Evolutionary conservation across 257 asterid genomes (phyloP), one percentile per base, ranked within the genome.

Genomic region (Striga asiatica): DNA sequence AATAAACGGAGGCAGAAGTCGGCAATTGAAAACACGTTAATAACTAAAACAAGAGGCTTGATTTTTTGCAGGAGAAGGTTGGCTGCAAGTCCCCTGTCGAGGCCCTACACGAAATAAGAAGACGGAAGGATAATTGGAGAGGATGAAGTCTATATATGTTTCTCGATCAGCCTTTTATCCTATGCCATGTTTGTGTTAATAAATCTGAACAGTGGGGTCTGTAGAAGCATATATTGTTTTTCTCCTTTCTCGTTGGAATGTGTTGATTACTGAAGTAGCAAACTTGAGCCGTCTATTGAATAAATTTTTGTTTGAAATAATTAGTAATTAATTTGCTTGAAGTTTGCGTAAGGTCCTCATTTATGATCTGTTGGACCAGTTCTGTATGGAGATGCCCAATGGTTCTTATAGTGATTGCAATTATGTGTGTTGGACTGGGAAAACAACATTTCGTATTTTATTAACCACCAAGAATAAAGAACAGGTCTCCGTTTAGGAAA

Each of bases 11-110:
- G 11, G 38, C 8, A 32, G 12, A 32, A n/a, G n/a, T 32, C 1
- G 38, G 38, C 38, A 32, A 7, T 32, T 32, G 38, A 32, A n/a
- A 32, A 8, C 38, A 32, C 38, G 11, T 1, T 32, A 0, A 8
- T n/a, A n/a, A n/a, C n/a, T n/a, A n/a, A n/a, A n/a, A n/a, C n/a
- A n/a, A n/a, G n/a, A n/a, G n/a, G n/a, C n/a, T n/a, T n/a, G n/a
- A n/a, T n/a, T n/a, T 50, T 39, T 18, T 64, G 62, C 78, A 84
- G 96, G 85, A 66, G 52, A 80, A 75, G 61, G 87, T 86, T 28
- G 85, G 91, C 17, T 67, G 78, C 77, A 79, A 69, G 65, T 83
- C 95, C n/a, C 80, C 92, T 2, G 88, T 79, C 6, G 98, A 89
- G 51, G 93, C 96, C 50, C 20, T 89, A 52, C 60, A 61, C 49